Evolutionary conservation across 305 asterid species (phyloP).

Genomic region (Rubia tinctorum): DNA sequence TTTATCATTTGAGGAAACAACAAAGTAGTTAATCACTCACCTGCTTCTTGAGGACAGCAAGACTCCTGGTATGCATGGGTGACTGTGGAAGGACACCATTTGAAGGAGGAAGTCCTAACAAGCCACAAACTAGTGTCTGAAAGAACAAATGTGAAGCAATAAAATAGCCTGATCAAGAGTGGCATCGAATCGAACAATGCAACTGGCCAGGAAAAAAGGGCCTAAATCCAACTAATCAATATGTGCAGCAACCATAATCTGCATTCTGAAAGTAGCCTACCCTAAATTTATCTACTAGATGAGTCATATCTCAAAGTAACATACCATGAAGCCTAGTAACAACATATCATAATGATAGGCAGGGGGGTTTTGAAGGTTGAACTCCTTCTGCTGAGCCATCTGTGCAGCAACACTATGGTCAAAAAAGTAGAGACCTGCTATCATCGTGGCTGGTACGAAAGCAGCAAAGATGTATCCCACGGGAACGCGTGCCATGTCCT

Average conservation of each 20-base stretch:
- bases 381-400: conserved; percentile 87
- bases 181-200: not conserved
- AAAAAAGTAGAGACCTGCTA: conserved; percentile 84
- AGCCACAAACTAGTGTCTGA: conserved; percentile 86
- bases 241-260: conserved; percentile 1
- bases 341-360: conserved; percentile 85
- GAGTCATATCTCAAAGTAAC: conserved; percentile 4
- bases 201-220: not conserved
- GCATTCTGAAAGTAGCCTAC: not conserved
- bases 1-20: conserved; percentile 11
- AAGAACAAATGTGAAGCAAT: conserved; percentile 17
- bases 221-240: not conserved
- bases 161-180: not conserved
- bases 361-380: conserved; percentile 81
- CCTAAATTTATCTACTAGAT: not conserved
- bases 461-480: conserved; percentile 67
- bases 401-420: conserved; percentile 96
- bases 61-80: conserved; percentile 96
- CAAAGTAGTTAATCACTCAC: conserved; percentile 25
- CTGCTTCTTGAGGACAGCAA: conserved; percentile 86
- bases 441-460: conserved; percentile 81
- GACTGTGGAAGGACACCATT: conserved; percentile 98
- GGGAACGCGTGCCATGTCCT: conserved; percentile 83
- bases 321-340: conserved; percentile 79
- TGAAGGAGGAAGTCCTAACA: conserved; percentile 94